These are phyloP conservation scores for Notholithocarpus densiflorus DNA, from an alignment of 306 rosid genomes.

Conservation along the genomic window DNA sequence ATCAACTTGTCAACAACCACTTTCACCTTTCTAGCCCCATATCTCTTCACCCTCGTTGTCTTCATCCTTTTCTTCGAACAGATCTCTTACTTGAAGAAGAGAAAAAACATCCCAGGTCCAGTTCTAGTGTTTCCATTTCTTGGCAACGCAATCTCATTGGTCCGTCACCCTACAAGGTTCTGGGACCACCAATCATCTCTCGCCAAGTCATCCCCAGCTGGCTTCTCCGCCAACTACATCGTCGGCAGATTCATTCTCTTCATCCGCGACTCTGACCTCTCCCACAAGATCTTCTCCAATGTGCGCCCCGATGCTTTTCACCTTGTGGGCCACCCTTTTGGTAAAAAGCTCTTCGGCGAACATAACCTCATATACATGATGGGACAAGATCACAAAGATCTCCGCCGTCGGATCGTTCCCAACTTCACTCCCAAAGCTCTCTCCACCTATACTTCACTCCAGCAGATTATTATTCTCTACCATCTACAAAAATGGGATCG, in stretches of 20 bases:
- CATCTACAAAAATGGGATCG: slow-evolving; percentile 59
- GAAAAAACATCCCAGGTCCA: slow-evolving; percentile 59
- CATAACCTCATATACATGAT: slow-evolving; percentile 84
- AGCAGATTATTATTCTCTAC: slow-evolving; percentile 67
- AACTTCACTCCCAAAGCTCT: slow-evolving; percentile 81
- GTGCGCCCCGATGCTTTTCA: slow-evolving; percentile 72
- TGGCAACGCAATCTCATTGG: slow-evolving; percentile 68
- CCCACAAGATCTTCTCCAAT: slow-evolving; percentile 75
- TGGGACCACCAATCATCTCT: slow-evolving; percentile 65
- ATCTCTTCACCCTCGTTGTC: slow-evolving; percentile 30
- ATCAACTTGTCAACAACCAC: background rate
- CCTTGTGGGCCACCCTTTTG: slow-evolving; percentile 87
- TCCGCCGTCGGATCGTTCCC: slow-evolving; percentile 85
- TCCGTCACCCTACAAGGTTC: slow-evolving; percentile 57
- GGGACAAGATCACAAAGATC: slow-evolving; percentile 77
- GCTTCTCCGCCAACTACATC: slow-evolving; percentile 71
- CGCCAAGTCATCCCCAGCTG: slow-evolving; percentile 46
- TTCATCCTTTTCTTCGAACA: slow-evolving; percentile 57
- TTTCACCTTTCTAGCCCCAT: slow-evolving; percentile 29
- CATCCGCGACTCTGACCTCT: slow-evolving; percentile 75
- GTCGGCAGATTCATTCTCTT: slow-evolving; percentile 70
- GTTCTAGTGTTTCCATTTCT: slow-evolving; percentile 53
- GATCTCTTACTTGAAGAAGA: slow-evolving; percentile 57
- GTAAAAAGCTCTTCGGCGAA: slow-evolving; percentile 83
- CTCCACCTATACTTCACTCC: slow-evolving; percentile 62